Percentiles rank a stretch among this genome's conserved stretches.
Evolutionary conservation across 2,329 filamentous ascomycete species (phyloP).

Genomic region (Epichloe amarillans): DNA sequence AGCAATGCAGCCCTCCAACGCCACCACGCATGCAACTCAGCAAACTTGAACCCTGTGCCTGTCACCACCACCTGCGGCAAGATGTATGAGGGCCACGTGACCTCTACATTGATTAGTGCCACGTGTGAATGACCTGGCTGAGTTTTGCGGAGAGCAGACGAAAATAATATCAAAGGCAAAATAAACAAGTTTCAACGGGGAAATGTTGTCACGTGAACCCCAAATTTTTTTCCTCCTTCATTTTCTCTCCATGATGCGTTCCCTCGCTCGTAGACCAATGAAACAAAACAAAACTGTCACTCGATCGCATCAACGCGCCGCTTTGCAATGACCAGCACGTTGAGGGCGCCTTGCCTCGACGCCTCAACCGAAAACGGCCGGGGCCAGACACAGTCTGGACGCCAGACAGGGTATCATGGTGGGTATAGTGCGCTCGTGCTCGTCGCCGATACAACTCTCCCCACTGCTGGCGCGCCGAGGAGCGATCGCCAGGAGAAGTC

Average conservation of each 20-base stretch:
- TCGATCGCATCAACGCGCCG: slow-evolving; percentile 2
- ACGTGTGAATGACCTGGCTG: neutral
- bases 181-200: neutral
- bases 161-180: neutral
- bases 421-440: slow-evolving; percentile 27
- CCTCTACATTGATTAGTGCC: neutral
- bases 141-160: neutral
- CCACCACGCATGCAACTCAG: neutral
- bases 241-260: neutral
- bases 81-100: neutral
- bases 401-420: slow-evolving; percentile 26
- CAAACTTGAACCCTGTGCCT: neutral
- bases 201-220: neutral
- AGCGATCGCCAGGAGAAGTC: slow-evolving; percentile 18
- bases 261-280: neutral
- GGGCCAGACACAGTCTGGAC: slow-evolving; percentile 15
- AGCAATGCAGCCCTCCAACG: slow-evolving; percentile 3
- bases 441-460: slow-evolving; percentile 22
- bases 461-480: slow-evolving; percentile 17
- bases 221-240: neutral
- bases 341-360: neutral
- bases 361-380: slow-evolving; percentile 16
- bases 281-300: neutral
- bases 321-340: neutral
- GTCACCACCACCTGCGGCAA: neutral